Evolutionary conservation across 495 filamentous ascomycete species (phyloP).

Genomic region (Tuber borchii): DNA sequence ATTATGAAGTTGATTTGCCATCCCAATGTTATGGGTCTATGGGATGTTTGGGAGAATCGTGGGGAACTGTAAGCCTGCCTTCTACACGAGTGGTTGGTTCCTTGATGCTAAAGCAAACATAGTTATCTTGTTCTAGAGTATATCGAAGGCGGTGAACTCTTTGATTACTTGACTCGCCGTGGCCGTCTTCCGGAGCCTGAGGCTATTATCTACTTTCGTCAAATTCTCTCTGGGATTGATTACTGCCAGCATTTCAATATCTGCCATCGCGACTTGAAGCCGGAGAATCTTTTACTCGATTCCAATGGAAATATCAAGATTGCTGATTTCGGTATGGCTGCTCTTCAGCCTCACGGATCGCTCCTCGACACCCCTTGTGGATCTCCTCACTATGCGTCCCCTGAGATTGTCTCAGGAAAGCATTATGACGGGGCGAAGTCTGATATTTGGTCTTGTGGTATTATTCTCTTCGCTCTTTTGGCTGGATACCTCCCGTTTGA

Average conservation of each 20-base stretch:
- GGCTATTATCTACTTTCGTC: constrained; percentile 77
- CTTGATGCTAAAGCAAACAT: constrained; percentile 7
- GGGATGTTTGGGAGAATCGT: constrained; percentile 94
- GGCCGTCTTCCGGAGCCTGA: constrained; percentile 68
- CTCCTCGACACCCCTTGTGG: constrained; percentile 83
- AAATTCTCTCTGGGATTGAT: constrained; percentile 83
- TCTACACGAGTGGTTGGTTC: constrained; percentile 9
- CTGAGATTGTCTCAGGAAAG: constrained; percentile 68
- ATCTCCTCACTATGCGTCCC: constrained; percentile 92
- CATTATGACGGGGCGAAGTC: constrained; percentile 74
- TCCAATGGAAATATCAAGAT: constrained; percentile 69
- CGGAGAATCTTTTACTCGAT: constrained; percentile 89
- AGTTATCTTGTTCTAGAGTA: constrained; percentile 98
- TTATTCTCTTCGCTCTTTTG: constrained; percentile 80
- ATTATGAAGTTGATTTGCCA: constrained; percentile 96
- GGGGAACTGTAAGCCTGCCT: constrained; percentile 69
- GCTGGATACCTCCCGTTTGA: constrained; percentile 77
- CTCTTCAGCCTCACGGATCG: constrained; percentile 68
- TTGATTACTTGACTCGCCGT: constrained; percentile 64
- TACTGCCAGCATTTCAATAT: constrained; percentile 92
- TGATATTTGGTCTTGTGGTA: constrained; percentile 92
- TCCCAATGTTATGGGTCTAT: constrained; percentile 80
- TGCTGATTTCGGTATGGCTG: constrained; percentile 96
- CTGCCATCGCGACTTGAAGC: constrained; percentile 93
- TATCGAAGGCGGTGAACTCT: constrained; percentile 84